These are phyloP conservation scores for Xylariaceae sp. DNA, from an alignment of 2,329 filamentous ascomycete species.

Conservation along the genomic window DNA sequence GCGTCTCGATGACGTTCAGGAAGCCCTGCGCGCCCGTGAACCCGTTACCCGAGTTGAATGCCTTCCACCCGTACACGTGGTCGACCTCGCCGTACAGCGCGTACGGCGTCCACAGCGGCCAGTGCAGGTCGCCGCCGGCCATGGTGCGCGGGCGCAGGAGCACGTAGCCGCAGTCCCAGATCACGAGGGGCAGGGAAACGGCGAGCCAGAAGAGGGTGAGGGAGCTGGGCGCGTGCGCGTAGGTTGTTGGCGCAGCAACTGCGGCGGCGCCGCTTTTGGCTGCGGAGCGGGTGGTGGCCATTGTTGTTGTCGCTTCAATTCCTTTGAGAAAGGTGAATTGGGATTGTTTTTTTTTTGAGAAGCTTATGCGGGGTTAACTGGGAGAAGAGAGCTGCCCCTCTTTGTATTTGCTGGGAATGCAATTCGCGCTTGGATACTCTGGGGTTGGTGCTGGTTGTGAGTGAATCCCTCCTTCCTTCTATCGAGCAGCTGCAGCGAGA, in stretches of 20 bases:
- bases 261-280: conserved; percentile 17
- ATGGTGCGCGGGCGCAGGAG: conserved; percentile 75
- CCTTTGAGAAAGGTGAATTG: neutral
- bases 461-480: too few species aligned
- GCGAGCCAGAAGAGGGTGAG: conserved; percentile 62
- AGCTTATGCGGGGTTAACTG: too few species aligned
- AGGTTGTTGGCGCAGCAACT: conserved; percentile 22
- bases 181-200: conserved; percentile 69
- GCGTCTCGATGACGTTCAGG: conserved; percentile 64
- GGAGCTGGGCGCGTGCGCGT: conserved; percentile 43
- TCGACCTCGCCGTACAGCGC: conserved; percentile 75
- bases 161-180: conserved; percentile 78
- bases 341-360: neutral
- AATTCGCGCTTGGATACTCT: too few species aligned
- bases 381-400: too few species aligned
- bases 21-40: conserved; percentile 72
- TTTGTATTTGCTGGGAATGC: too few species aligned
- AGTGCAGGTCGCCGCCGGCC: conserved; percentile 68
- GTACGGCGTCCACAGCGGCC: conserved; percentile 71
- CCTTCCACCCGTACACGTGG: conserved; percentile 73
- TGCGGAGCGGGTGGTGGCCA: conserved; percentile 31
- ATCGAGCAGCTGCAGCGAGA: too few species aligned
- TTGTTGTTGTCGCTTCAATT: conserved; percentile 13
- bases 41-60: conserved; percentile 61
- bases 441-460: too few species aligned